phyloP scores from a whole-genome alignment of 306 rosid species.

The Morella rubra region DNA sequence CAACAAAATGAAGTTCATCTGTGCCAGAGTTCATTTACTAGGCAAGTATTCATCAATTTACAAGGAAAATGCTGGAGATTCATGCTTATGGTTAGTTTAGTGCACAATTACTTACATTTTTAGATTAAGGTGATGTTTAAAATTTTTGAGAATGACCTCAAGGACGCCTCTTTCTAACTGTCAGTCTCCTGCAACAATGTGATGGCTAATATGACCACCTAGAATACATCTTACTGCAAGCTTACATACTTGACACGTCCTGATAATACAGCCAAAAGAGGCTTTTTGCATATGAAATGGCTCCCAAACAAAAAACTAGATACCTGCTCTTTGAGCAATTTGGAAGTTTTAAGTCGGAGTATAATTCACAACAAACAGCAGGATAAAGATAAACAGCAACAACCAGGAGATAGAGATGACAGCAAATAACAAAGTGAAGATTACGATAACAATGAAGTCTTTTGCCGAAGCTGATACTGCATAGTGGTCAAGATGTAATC shows the following conservation, averaged over 20 bases:
- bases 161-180: background rate
- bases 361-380: too few species aligned
- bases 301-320: background rate
- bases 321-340: background rate
- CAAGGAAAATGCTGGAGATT: background rate
- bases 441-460: too few species aligned
- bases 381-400: too few species aligned
- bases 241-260: background rate
- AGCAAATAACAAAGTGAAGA: too few species aligned
- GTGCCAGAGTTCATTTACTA: background rate
- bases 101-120: background rate
- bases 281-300: background rate
- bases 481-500: too few species aligned
- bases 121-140: background rate
- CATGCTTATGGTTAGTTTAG: background rate
- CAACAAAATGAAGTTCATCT: conserved; percentile 4
- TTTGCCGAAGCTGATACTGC: too few species aligned
- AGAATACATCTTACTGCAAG: background rate
- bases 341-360: background rate
- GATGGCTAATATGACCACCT: conserved; percentile 2
- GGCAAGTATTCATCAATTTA: too few species aligned
- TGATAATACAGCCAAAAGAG: background rate
- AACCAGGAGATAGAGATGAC: too few species aligned
- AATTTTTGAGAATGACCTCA: background rate
- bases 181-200: background rate